Evolutionary conservation across 495 filamentous ascomycete genomes (phyloP).

Genomic region (Lophiostoma macrostomum): DNA sequence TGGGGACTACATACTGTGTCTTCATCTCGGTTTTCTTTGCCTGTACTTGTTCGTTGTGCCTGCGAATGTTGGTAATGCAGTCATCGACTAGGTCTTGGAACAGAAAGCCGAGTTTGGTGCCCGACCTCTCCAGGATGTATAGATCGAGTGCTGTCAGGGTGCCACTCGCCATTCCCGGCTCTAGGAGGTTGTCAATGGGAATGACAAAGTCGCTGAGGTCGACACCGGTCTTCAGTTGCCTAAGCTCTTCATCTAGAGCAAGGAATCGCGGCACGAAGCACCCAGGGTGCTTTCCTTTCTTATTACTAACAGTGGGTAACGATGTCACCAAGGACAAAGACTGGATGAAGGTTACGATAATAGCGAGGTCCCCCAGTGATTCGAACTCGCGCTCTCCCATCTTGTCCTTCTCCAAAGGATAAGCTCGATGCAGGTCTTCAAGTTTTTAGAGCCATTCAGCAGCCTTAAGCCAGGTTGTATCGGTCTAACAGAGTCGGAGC

Average conservation of each 20-base stretch:
- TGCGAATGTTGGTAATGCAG: constrained; percentile 34
- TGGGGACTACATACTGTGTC: not conserved
- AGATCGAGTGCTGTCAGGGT: constrained; percentile 39
- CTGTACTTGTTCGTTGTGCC: not conserved
- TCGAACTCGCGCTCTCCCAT: constrained; percentile 7
- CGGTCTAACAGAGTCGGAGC: constrained; percentile 1
- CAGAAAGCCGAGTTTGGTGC: constrained; percentile 39
- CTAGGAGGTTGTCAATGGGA: constrained; percentile 41
- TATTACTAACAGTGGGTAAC: not conserved
- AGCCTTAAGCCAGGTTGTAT: not conserved
- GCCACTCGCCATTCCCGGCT: constrained; percentile 38
- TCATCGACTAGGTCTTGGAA: constrained; percentile 41
- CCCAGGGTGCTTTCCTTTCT: constrained; percentile 1
- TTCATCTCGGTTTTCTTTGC: not conserved
- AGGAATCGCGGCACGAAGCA: constrained; percentile 1
- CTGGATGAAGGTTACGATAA: not conserved
- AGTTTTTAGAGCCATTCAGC: constrained; percentile 6
- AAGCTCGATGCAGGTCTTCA: constrained; percentile 9
- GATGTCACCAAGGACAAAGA: constrained; percentile 2
- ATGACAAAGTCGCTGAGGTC: constrained; percentile 39
- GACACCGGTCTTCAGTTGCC: constrained; percentile 19
- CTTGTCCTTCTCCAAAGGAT: constrained; percentile 10
- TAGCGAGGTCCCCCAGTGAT: not conserved
- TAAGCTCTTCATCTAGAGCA: constrained; percentile 5
- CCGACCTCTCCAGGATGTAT: constrained; percentile 40